Base-by-base conservation (phyloP, 2,329 filamentous ascomycete species). In the Fusarium redolens region DNA sequence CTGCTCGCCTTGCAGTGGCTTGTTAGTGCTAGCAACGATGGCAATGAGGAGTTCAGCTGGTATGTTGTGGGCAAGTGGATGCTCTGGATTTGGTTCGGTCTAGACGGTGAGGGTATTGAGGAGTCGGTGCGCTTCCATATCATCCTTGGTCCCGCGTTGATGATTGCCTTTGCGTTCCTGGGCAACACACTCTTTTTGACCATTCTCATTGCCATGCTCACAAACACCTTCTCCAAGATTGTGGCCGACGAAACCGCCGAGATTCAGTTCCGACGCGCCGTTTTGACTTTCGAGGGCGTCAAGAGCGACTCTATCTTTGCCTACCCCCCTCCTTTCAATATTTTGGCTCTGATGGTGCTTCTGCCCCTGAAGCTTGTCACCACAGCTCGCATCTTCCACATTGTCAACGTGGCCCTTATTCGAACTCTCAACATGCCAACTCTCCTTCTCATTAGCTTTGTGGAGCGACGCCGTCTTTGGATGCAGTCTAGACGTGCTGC, bases 11-110 rank as follows among this genome's bases (percentile, higher is more conserved):
- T 94, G 80, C 86, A 89, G 68, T 93, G 92, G 91, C 87, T 94
- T 12, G 77, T 83, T 38, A 78, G 76, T 31, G 77, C 77, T 4
- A 78, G 73, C 55, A 72, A 76, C 28, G 79, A 73, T 35, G 71
- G 69, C 20, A 67, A 79, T 65, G 65, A 81, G 66, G 71, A 78
- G 28, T 81, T 82, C 4, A 78, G 77, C 41, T 85, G 83, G 83
- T 79, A 81, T 35, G 91, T 90, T 0, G 92, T 93, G 55, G 88
- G 88, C 37, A 93, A 93, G 80, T 94, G 92, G 92, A 92, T 94
- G 86, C 85, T 94, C 5, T 93, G 91, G 90, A 92, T 94, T 74
- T 94, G 92, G 92, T 94, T 94, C 74, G 92, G 92, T 3, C 87
- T 94, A 3, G 92, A 93, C 68, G 92, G 86, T 28, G 87, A 86